Conservation (phyloP, 441 rosid genomes). For the Daphne laureola region DNA sequence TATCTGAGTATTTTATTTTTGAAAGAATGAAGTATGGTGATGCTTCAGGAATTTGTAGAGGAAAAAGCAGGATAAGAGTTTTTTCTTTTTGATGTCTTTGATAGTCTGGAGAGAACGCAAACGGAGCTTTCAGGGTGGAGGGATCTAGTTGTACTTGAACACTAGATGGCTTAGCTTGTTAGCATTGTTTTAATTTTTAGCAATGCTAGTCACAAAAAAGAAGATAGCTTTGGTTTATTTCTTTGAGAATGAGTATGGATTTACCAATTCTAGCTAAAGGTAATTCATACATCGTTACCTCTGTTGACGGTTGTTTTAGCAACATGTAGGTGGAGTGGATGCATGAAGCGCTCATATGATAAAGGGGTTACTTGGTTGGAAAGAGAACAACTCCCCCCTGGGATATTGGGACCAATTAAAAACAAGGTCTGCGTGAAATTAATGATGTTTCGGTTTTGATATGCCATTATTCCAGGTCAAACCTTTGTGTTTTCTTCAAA, state of each 20-base stretch:
- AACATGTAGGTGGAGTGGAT: slow-evolving; percentile 78
- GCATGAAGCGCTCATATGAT: slow-evolving; percentile 80
- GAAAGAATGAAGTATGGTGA: no score
- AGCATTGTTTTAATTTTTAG: no score
- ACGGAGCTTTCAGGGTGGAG: no score
- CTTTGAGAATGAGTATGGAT: background rate
- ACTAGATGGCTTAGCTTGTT: no score
- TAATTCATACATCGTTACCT: background rate
- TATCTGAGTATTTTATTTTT: no score
- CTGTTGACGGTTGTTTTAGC: slow-evolving; percentile 7
- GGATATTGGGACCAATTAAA: slow-evolving; percentile 81
- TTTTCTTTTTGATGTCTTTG: no score
- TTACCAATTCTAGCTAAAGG: no score
- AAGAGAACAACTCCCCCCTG: slow-evolving; percentile 89
- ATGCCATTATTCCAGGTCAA: background rate
- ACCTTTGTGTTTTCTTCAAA: background rate
- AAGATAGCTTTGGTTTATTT: background rate
- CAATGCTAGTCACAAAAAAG: no score
- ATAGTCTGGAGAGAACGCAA: no score
- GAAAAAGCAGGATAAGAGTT: no score
- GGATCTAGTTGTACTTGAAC: no score
- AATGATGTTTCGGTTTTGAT: background rate
- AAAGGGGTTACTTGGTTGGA: slow-evolving; percentile 69
- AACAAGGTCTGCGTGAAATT: slow-evolving; percentile 52
- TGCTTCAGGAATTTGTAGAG: no score